Evolutionary conservation across 192 early-diverging fungal genomes (phyloP).

Genomic region (Funneliformis geosporum): DNA sequence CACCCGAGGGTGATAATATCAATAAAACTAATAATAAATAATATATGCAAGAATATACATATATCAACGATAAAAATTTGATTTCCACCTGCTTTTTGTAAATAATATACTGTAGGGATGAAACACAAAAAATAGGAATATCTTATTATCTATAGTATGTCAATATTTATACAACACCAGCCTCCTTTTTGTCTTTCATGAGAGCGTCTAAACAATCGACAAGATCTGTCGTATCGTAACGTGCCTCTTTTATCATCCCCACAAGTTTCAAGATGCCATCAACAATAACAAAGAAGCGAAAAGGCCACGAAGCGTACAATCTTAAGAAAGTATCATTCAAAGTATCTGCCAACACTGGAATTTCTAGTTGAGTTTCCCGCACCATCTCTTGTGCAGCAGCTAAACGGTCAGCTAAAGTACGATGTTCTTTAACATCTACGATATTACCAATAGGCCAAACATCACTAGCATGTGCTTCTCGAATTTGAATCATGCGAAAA

Average conservation of each 20-base stretch:
- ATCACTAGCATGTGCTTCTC: slow-evolving; percentile 25
- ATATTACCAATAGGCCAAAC: slow-evolving; percentile 29
- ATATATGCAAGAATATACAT: too few relatives aligned
- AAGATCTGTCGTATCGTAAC: slow-evolving; percentile 26
- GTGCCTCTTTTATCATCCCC: slow-evolving; percentile 24
- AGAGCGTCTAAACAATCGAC: slow-evolving; percentile 19
- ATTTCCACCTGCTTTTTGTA: too few relatives aligned
- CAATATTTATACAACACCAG: too few relatives aligned
- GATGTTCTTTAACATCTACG: slow-evolving; percentile 14
- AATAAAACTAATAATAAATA: too few relatives aligned
- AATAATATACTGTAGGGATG: too few relatives aligned
- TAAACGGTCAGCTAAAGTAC: slow-evolving; percentile 21
- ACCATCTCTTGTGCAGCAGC: slow-evolving; percentile 28
- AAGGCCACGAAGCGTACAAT: slow-evolving; percentile 23
- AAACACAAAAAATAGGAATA: too few relatives aligned
- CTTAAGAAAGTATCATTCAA: slow-evolving; percentile 27
- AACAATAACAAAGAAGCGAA: slow-evolving; percentile 27
- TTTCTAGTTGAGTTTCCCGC: background rate
- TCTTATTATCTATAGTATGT: too few relatives aligned
- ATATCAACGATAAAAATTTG: too few relatives aligned
- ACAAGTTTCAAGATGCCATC: slow-evolving; percentile 22
- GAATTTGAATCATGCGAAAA: slow-evolving; percentile 26
- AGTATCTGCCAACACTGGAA: slow-evolving; percentile 20
- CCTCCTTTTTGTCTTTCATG: slow-evolving; percentile 1
- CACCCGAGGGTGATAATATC: too few relatives aligned